These are phyloP conservation scores for Chaetomiaceae sp. DNA, from an alignment of 2,329 filamentous ascomycete species.

Conservation along the genomic window DNA sequence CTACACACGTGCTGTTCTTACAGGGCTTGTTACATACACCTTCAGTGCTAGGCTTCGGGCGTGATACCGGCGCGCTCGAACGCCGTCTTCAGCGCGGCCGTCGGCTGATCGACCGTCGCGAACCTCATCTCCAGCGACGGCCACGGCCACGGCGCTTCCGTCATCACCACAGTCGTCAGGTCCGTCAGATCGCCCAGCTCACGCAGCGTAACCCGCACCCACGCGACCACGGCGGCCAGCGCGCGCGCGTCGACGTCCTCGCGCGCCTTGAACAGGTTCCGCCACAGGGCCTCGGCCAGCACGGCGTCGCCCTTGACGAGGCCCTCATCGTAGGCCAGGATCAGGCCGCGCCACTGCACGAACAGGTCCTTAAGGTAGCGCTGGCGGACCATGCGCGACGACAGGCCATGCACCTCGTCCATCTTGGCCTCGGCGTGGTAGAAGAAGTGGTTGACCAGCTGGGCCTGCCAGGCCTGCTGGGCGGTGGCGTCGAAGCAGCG, in stretches of 20 bases:
- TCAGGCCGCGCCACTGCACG: conserved; percentile 81
- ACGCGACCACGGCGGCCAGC: conserved; percentile 50
- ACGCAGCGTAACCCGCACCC: conserved; percentile 45
- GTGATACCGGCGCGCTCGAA: conserved; percentile 18
- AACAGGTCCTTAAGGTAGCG: conserved; percentile 81
- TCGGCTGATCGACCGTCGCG: conserved; percentile 35
- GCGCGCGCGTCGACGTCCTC: conserved; percentile 44
- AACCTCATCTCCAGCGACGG: conserved; percentile 38
- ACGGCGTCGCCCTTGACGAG: conserved; percentile 70
- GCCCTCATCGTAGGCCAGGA: conserved; percentile 80
- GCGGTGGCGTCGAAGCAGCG: conserved; percentile 67
- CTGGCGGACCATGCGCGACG: conserved; percentile 52
- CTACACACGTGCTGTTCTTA: conserved; percentile 1
- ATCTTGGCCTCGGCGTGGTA: conserved; percentile 80
- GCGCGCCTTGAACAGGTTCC: conserved; percentile 78
- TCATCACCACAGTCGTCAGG: conserved; percentile 30
- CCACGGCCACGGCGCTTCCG: conserved; percentile 41
- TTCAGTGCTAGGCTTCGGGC: background rate
- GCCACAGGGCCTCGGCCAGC: conserved; percentile 79
- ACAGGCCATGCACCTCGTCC: conserved; percentile 69
- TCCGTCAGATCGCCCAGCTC: conserved; percentile 47
- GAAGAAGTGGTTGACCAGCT: conserved; percentile 93
- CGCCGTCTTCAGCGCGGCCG: conserved; percentile 26
- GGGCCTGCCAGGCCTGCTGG: conserved; percentile 74
- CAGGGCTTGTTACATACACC: background rate